Conservation (phyloP, 331 rosid species). For the Malus hybrid region DNA sequence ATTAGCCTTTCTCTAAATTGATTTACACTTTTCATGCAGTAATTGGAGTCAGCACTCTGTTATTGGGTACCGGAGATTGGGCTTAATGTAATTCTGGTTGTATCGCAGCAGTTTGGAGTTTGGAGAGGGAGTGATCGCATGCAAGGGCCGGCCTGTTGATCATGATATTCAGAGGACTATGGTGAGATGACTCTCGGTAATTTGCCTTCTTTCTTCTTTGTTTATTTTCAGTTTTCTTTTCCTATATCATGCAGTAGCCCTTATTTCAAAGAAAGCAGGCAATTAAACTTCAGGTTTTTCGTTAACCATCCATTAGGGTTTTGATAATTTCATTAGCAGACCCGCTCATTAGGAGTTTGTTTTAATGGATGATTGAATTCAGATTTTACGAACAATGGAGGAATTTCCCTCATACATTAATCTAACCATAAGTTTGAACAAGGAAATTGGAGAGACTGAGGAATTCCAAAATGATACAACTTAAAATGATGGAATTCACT, state of each 20-base stretch:
- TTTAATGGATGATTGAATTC: neutral
- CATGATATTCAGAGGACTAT: slow-evolving; percentile 22
- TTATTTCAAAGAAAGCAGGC: neutral
- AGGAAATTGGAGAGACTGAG: too few species aligned
- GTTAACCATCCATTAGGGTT: neutral
- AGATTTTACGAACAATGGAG: neutral
- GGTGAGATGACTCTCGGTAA: slow-evolving; percentile 40
- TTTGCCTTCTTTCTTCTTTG: neutral
- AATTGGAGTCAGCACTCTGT: neutral
- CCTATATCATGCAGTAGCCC: neutral
- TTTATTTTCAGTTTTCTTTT: neutral
- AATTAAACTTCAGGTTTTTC: neutral
- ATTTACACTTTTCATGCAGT: neutral
- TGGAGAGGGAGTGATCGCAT: slow-evolving; percentile 30
- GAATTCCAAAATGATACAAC: too few species aligned
- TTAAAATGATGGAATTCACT: too few species aligned
- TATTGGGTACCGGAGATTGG: slow-evolving; percentile 3
- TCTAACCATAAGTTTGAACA: neutral
- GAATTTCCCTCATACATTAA: neutral
- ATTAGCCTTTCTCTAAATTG: neutral
- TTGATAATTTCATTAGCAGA: neutral
- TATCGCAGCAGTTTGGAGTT: slow-evolving; percentile 30
- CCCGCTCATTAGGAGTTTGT: neutral
- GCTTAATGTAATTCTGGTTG: slow-evolving; percentile 22
- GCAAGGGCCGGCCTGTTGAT: slow-evolving; percentile 27